Conservation (phyloP, 2,329 filamentous ascomycete genomes). For the Claviceps maximensis region DNA sequence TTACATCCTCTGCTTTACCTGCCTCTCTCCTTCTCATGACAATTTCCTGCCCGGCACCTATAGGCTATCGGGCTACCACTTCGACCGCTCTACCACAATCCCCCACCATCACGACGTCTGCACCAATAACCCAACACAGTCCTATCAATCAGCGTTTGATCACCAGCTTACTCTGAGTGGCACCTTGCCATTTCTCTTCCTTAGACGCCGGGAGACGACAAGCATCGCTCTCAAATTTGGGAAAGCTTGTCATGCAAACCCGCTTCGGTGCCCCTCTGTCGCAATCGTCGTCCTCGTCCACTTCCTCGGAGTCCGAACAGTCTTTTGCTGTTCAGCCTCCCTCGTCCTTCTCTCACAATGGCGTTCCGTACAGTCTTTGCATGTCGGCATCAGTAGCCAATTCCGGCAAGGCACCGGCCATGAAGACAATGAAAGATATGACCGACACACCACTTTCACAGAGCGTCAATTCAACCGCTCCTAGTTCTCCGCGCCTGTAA, state of each 20-base stretch:
- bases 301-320: conserved; percentile 18
- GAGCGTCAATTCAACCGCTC: conserved; percentile 45
- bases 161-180: conserved; percentile 7
- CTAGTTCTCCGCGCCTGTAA: conserved; percentile 45
- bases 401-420: conserved; percentile 27
- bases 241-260: conserved; percentile 34
- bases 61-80: no score
- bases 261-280: conserved; percentile 22
- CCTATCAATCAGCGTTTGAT: conserved; percentile 7
- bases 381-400: conserved; percentile 13
- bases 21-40: not conserved
- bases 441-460: conserved; percentile 41
- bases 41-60: not conserved
- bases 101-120: conserved; percentile 4
- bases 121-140: not conserved
- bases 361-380: conserved; percentile 12
- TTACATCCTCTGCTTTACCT: not conserved
- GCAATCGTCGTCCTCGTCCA: conserved; percentile 15
- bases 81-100: no score
- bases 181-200: conserved; percentile 5
- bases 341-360: conserved; percentile 19
- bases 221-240: conserved; percentile 27
- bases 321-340: conserved; percentile 20
- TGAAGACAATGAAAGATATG: conserved; percentile 29
- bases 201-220: conserved; percentile 21